A percentile compares a stretch with the other conserved stretches of the same genome.
Evolutionary conservation across 768 basidiomycete genomes (phyloP).

Genomic region (Neoboletus brunneissimus): DNA sequence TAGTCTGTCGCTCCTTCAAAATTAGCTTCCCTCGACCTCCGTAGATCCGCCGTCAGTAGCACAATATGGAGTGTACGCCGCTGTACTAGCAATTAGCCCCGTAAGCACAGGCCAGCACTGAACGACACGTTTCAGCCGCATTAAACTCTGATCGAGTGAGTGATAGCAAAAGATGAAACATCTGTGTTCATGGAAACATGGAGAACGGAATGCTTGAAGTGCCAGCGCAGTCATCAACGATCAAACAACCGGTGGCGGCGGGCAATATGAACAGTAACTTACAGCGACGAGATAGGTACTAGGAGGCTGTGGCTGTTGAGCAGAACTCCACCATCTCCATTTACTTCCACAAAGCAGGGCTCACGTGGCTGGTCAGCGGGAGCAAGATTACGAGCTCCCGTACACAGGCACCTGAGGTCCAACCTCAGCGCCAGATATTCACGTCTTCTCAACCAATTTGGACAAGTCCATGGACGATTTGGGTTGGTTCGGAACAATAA

Average conservation of each 20-base stretch:
- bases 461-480: background rate
- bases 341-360: background rate
- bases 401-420: constrained; percentile 21
- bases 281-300: constrained; percentile 5
- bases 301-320: constrained; percentile 1
- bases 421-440: constrained; percentile 11
- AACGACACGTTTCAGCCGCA: constrained; percentile 27
- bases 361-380: background rate
- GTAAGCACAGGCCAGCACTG: constrained; percentile 8
- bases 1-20: background rate
- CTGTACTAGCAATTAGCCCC: constrained; percentile 7
- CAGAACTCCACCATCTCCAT: background rate
- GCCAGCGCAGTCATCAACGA: constrained; percentile 13
- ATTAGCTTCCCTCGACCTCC: background rate
- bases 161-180: constrained; percentile 18
- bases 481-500: constrained; percentile 1
- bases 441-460: constrained; percentile 1
- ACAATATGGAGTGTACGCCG: background rate
- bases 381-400: background rate
- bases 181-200: constrained; percentile 18
- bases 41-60: constrained; percentile 17
- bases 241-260: constrained; percentile 1
- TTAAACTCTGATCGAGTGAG: constrained; percentile 15
- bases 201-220: background rate
- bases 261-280: background rate